Evolutionary conservation across 1,139 yeast genomes (phyloP).

Genomic region (Blastobotrys serpentis): DNA sequence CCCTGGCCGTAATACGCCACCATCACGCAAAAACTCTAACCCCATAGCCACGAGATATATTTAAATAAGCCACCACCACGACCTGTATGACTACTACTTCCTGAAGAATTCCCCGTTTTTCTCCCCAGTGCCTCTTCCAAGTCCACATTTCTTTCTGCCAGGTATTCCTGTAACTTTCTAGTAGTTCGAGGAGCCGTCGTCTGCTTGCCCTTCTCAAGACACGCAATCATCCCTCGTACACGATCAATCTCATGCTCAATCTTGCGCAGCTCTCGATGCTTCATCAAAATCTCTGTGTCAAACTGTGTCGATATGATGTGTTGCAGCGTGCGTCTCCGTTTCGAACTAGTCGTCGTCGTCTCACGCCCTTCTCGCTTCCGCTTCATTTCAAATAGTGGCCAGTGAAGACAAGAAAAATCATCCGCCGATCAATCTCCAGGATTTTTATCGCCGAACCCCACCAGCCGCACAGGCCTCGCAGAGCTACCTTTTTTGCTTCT

Average conservation of each 20-base stretch:
- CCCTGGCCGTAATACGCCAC: conserved; percentile 22
- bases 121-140: conserved; percentile 19
- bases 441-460: no score
- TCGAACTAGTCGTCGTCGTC: not conserved
- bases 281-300: conserved; percentile 67
- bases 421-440: no score
- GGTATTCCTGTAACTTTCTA: conserved; percentile 52
- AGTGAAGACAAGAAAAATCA: no score
- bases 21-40: not conserved
- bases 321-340: conserved; percentile 8
- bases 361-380: conserved; percentile 3
- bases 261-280: conserved; percentile 61
- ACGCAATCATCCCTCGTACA: conserved; percentile 57
- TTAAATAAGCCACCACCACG: conserved; percentile 1
- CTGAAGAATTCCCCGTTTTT: not conserved
- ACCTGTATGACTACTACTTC: not conserved
- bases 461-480: no score
- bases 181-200: conserved; percentile 25
- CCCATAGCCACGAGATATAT: conserved; percentile 15
- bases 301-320: conserved; percentile 48
- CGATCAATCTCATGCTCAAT: conserved; percentile 64
- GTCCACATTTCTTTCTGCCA: conserved; percentile 45
- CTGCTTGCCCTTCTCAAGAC: conserved; percentile 29
- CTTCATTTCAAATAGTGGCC: no score
- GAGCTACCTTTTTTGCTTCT: no score